Percentiles rank a stretch among this genome's conserved stretches.
Evolutionary conservation across 257 asterid species (phyloP).

Genomic region (Verbena officinalis): DNA sequence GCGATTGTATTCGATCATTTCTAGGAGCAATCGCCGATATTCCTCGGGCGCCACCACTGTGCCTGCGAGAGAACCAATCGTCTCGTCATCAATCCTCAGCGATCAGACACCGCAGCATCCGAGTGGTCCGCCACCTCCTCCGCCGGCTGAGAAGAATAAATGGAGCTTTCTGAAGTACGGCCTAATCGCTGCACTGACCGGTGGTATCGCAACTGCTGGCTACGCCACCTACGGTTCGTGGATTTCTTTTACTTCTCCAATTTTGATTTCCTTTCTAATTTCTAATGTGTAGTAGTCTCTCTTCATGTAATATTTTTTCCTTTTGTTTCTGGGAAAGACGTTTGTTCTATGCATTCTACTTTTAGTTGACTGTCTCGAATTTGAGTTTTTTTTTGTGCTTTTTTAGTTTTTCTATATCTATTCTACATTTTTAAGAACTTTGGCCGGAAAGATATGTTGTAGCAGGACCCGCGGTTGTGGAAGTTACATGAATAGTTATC

Average conservation of each 20-base stretch:
- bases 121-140: conserved; percentile 22
- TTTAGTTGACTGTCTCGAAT: conserved; percentile 4
- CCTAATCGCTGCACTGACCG: conserved; percentile 43
- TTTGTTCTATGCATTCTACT: background rate
- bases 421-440: background rate
- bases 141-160: conserved; percentile 37
- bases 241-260: background rate
- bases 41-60: conserved; percentile 19
- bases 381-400: background rate
- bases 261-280: background rate
- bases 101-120: conserved; percentile 37
- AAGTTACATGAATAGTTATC: background rate
- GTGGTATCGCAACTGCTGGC: conserved; percentile 54
- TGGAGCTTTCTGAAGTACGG: conserved; percentile 49
- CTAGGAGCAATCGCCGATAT: conserved; percentile 25
- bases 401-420: background rate
- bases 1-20: conserved; percentile 34
- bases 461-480: background rate
- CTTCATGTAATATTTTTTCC: background rate
- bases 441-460: background rate
- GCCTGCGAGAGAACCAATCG: conserved; percentile 40
- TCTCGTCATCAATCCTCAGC: conserved; percentile 40
- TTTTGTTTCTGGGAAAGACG: background rate
- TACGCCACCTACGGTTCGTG: conserved; percentile 59
- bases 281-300: background rate